Evolutionary conservation across 768 basidiomycete genomes (phyloP).

Genomic region (Cytidiella melzeri): DNA sequence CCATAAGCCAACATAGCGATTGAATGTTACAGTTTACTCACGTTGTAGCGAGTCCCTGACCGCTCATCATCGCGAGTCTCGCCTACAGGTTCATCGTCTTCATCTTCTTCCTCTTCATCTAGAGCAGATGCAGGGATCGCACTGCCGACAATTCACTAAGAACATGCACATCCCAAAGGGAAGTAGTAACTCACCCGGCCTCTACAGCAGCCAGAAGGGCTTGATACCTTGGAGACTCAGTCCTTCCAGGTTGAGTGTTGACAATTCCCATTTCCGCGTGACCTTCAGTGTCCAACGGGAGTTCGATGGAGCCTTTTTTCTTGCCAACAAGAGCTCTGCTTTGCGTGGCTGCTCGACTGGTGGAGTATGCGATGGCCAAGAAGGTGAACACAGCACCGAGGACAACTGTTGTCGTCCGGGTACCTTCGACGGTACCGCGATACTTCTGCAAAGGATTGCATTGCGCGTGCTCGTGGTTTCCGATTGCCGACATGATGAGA

Average conservation of each 20-base stretch:
- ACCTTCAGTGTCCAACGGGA: conserved; percentile 43
- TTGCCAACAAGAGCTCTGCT: conserved; percentile 85
- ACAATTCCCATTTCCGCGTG: conserved; percentile 74
- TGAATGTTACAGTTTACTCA: conserved; percentile 30
- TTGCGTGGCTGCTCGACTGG: conserved; percentile 92
- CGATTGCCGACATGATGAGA: conserved; percentile 87
- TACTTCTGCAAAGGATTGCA: conserved; percentile 86
- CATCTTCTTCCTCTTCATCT: conserved; percentile 65
- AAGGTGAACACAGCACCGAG: conserved; percentile 95
- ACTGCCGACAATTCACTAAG: conserved; percentile 31
- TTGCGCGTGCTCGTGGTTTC: conserved; percentile 77
- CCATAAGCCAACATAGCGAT: conserved; percentile 9
- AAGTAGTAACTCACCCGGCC: conserved; percentile 62
- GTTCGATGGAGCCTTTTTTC: conserved; percentile 55
- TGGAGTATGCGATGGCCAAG: conserved; percentile 96
- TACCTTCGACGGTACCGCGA: conserved; percentile 46
- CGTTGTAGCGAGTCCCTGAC: conserved; percentile 91
- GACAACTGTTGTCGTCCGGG: conserved; percentile 80
- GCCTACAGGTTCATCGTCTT: conserved; percentile 69
- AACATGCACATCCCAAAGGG: not conserved
- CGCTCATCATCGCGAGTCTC: conserved; percentile 90
- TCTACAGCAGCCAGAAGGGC: conserved; percentile 93
- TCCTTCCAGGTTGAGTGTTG: conserved; percentile 76
- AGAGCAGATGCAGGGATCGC: conserved; percentile 92
- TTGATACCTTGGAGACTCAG: conserved; percentile 86